Evolutionary conservation across 345 rosid genomes (phyloP).

Genomic region (Acer yangbiense): DNA sequence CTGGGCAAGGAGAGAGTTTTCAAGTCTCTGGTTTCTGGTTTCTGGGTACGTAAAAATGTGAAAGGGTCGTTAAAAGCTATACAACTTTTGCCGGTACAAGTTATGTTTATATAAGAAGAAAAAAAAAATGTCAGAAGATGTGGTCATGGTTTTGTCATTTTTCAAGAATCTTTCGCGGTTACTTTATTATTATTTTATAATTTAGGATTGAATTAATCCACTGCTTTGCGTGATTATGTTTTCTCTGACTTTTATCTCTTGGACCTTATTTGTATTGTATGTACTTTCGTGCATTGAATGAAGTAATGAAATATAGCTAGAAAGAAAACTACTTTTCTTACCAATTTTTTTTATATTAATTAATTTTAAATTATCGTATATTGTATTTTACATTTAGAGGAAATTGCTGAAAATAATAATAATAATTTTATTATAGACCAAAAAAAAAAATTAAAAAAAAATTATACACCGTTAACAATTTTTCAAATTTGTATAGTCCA

Average conservation of each 20-base stretch:
- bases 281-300: background rate
- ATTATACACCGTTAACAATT: too few relatives aligned
- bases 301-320: background rate
- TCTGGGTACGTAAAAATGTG: conserved; percentile 14
- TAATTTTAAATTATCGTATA: too few relatives aligned
- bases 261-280: background rate
- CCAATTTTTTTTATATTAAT: too few relatives aligned
- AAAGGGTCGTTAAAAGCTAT: background rate
- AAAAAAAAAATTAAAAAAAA: too few relatives aligned
- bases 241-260: background rate
- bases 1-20: background rate
- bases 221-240: conserved; percentile 17
- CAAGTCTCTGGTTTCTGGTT: background rate
- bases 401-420: too few relatives aligned
- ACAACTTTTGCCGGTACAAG: background rate
- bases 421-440: too few relatives aligned
- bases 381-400: too few relatives aligned
- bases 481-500: too few relatives aligned
- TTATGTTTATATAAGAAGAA: background rate
- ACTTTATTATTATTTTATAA: background rate
- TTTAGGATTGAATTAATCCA: background rate
- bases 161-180: conserved; percentile 1
- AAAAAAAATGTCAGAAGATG: conserved; percentile 14
- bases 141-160: conserved; percentile 35
- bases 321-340: too few relatives aligned